Evolutionary conservation across 306 rosid genomes (phyloP), one percentile per base, ranked within the genome.

Genomic region (Glycine tomentella): DNA sequence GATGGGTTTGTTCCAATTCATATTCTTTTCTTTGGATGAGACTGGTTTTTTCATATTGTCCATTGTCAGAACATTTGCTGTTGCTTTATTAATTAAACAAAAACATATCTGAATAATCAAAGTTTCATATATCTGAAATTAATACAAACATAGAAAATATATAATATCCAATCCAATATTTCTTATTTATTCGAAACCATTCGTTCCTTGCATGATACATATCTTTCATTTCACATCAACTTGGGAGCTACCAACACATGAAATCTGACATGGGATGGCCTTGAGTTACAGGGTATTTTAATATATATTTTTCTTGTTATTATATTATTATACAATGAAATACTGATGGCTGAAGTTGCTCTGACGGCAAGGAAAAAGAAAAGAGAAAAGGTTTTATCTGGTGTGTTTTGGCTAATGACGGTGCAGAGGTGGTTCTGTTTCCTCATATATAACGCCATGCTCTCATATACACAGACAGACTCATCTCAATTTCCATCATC

Each of bases 261-360:
- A 81, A 87, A 78, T 88, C 96, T 94, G 94, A 89, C 91, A 87
- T 79, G 77, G 83, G 85, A 76, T 81, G 82, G 87, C 78, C 87
- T 81, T 25, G 31, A 25, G 31, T 25, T 90, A 84, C 87, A 79
- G 80, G 72, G 80, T 73, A 69, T 61, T 64, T 11, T 20, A 81
- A 25, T 61, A 71, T 49, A 2, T 36, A 3, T 58, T 49, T 14
- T 25, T 25, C 38, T 17, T 76, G 40, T 25, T 25, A 25, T 25
- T 25, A 25, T 76, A 76, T 42, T 61, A 46, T 67, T 85, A 87
- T 83, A 82, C 90, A 86, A 46, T 34, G 69, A 85, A 81, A 78
- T 77, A 71, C 74, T 78, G 80, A 86, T 69, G 65, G 83, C 49
- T 65, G 78, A 78, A 80, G 74, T 46, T 73, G 82, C 78, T 77